A percentile compares a stretch with the other conserved stretches of the same genome.
Conservation (phyloP, 2,329 filamentous ascomycete genomes). For the Acephala macrosclerotiorum region DNA sequence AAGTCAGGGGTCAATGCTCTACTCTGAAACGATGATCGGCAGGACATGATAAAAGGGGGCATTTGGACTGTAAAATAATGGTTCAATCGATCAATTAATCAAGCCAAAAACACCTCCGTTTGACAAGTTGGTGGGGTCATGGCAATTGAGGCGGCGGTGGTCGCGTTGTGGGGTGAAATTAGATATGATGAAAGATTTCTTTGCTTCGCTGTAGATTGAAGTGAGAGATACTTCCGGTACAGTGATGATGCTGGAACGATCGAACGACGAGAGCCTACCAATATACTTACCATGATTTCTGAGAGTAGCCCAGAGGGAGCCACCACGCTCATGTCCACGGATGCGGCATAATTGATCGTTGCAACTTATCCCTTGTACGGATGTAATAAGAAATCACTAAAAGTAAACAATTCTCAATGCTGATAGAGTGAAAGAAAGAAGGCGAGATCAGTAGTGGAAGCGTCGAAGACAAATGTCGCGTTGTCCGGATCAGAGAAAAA, state of each 20-base stretch:
- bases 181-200: no score
- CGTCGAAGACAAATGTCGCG: neutral
- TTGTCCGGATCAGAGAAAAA: neutral
- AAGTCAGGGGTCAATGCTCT: no score
- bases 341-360: neutral
- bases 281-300: neutral
- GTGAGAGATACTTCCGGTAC: no score
- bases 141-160: neutral
- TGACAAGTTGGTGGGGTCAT: neutral
- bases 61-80: no score
- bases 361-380: neutral
- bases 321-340: neutral
- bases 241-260: neutral
- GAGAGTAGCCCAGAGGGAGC: no score
- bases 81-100: no score
- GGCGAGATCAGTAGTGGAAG: neutral
- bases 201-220: no score
- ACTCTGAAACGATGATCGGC: no score
- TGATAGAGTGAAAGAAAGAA: neutral
- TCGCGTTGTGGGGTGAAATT: no score
- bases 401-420: no score
- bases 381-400: neutral
- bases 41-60: no score
- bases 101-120: no score
- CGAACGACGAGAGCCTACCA: neutral